Base-by-base conservation (phyloP, 306 rosid genomes). In the Gynostemma pentaphyllum region DNA sequence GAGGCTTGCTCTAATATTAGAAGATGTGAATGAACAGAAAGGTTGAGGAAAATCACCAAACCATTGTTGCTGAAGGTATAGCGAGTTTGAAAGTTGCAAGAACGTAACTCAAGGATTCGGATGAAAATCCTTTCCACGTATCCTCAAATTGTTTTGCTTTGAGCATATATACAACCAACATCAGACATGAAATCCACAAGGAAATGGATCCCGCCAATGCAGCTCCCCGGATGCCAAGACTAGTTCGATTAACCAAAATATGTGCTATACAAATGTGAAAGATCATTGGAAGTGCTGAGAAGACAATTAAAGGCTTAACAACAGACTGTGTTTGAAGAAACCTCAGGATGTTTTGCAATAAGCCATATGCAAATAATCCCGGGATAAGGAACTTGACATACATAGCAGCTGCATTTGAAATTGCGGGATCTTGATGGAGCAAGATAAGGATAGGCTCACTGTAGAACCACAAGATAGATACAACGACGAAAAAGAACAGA, bases 81-180 rank as follows among this genome's bases (percentile, higher is more conserved):
- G 94, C 81, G 7, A 90, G 80, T 83, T 78, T 87, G 61, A 90
- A 63, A 64, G 72, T 72, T 7, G 70, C 52, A 13, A 83, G 14
- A 32, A 90, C 27, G 11, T 75, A 80, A 69, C 34, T 5, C 32
- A 85, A 76, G 4, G 88, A 78, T 12, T 81, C 73, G 14, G 21
- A 23, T 7, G 97, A 85, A 81, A 90, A 76, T 16, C 94, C 97
- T 42, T 39, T 65, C 95, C 90, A 90, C 21, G 97, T 90, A 13
- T 49, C 63, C 72, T 80, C 59, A 71, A 90, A 78, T 42, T 73
- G 77, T 63, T 68, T 69, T 21, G 81, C 63, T 66, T 28, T 73
- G 18, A 72, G 24, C 47, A 85, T 80, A 80, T 79, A 81, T 14
- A 32, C 5, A 13, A 60, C 77, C 63, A 83, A 44, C 53, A 75